phyloP scores from a whole-genome alignment of 257 asterid species.

The Salvia miltiorrhiza region DNA sequence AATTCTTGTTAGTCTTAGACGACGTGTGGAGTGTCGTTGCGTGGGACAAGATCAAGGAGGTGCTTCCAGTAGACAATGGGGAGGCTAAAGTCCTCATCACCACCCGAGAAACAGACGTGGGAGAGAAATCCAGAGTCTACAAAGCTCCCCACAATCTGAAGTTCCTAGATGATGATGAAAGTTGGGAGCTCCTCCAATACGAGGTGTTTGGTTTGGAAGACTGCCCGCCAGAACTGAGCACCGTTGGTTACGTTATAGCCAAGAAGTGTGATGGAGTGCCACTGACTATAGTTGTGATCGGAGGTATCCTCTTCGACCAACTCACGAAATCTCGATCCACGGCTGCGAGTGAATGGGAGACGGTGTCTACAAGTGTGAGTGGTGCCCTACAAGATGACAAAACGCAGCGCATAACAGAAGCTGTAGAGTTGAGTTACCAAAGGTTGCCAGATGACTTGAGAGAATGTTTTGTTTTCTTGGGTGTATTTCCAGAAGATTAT shows the following conservation, averaged over 20 bases:
- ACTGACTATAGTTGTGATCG: constrained; percentile 36
- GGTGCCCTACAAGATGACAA: background rate
- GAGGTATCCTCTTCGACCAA: constrained; percentile 21
- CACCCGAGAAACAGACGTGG: no score
- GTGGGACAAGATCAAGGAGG: constrained; percentile 28
- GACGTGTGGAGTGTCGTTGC: constrained; percentile 44
- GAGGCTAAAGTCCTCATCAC: no score
- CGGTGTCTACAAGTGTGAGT: constrained; percentile 2
- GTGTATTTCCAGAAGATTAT: no score
- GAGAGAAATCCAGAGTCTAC: no score
- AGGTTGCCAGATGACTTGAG: no score
- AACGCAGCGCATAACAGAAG: background rate
- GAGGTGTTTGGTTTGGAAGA: background rate
- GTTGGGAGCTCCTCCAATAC: no score
- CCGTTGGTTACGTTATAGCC: constrained; percentile 29
- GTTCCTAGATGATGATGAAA: no score
- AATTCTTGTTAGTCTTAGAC: constrained; percentile 43
- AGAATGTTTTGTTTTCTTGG: no score
- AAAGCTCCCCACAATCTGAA: no score
- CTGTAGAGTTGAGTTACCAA: constrained; percentile 40
- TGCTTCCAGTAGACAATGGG: constrained; percentile 30
- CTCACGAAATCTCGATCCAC: background rate
- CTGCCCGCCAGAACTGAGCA: constrained; percentile 19
- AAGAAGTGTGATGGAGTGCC: constrained; percentile 45
- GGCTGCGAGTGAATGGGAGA: constrained; percentile 7